Percentiles rank a stretch among this genome's conserved stretches.
Conservation (phyloP, 345 rosid genomes). For the Microcos paniculata region DNA sequence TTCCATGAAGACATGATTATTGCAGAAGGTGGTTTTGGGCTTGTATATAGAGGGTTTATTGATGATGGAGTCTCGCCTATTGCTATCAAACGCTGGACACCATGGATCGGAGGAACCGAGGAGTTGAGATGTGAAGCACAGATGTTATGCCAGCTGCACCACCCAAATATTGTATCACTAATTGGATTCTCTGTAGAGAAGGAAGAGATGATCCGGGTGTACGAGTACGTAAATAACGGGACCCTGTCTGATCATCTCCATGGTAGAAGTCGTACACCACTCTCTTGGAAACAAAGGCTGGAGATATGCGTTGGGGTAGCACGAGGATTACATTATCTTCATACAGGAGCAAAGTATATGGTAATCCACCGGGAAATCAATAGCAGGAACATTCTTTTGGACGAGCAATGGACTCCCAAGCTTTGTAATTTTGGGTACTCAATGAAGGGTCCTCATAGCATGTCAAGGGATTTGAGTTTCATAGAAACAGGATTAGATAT, state of each 20-base stretch:
- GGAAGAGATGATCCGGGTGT: background rate
- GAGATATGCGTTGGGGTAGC: conserved; percentile 10
- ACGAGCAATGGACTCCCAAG: background rate
- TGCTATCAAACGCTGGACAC: background rate
- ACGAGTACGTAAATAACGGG: background rate
- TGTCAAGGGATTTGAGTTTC: background rate
- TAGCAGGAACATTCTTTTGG: background rate
- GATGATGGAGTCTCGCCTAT: background rate
- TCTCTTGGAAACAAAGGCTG: conserved; percentile 7
- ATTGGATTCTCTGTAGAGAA: background rate
- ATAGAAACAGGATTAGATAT: background rate
- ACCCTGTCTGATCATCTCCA: background rate
- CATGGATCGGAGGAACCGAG: no score
- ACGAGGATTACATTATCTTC: conserved; percentile 10
- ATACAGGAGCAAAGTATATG: background rate
- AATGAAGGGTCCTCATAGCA: background rate
- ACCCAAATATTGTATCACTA: background rate
- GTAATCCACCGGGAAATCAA: conserved; percentile 7
- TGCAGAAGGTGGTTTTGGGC: background rate
- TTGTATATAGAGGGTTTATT: background rate
- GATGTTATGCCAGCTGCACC: conserved; percentile 4
- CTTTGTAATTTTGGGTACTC: background rate
- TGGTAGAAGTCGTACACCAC: background rate
- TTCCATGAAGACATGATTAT: background rate
- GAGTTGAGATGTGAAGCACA: background rate